Conservation (phyloP, 768 basidiomycete species). For the Tephrocybe sp. region DNA sequence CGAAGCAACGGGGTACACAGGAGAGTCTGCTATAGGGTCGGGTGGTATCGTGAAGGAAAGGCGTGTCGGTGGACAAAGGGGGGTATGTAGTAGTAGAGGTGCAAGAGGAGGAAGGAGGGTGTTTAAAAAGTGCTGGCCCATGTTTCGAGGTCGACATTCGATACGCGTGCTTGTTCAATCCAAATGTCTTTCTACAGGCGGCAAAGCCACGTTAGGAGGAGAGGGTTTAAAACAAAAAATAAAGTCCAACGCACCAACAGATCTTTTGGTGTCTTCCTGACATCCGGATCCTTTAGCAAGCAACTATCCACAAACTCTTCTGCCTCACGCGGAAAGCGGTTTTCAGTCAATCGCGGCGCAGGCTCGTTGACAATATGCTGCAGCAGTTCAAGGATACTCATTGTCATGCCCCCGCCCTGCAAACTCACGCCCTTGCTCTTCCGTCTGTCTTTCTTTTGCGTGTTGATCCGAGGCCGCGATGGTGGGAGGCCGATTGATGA, state of each 20-base stretch:
- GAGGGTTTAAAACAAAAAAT: neutral
- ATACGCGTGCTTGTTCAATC: conserved; percentile 63
- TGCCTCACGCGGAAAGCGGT: conserved; percentile 66
- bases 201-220: conserved; percentile 3
- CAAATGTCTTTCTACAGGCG: conserved; percentile 63
- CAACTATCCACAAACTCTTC: conserved; percentile 89
- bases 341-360: conserved; percentile 82
- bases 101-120: neutral
- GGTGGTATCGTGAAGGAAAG: neutral
- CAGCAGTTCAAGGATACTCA: conserved; percentile 95
- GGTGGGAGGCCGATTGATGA: conserved; percentile 43
- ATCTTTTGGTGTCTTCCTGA: conserved; percentile 84
- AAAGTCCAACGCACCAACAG: conserved; percentile 56
- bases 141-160: conserved; percentile 70
- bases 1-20: neutral
- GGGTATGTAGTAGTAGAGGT: neutral
- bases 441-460: conserved; percentile 72
- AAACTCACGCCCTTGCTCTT: conserved; percentile 92
- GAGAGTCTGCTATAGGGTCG: neutral
- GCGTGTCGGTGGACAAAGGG: neutral
- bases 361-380: conserved; percentile 99
- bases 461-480: conserved; percentile 36
- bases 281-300: conserved; percentile 86
- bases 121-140: conserved; percentile 77
- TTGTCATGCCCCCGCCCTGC: conserved; percentile 95